A percentile compares a stretch with the other conserved stretches of the same genome.
Conservation (phyloP, 2,329 filamentous ascomycete genomes). For the Alternaria triticimaculans region DNA sequence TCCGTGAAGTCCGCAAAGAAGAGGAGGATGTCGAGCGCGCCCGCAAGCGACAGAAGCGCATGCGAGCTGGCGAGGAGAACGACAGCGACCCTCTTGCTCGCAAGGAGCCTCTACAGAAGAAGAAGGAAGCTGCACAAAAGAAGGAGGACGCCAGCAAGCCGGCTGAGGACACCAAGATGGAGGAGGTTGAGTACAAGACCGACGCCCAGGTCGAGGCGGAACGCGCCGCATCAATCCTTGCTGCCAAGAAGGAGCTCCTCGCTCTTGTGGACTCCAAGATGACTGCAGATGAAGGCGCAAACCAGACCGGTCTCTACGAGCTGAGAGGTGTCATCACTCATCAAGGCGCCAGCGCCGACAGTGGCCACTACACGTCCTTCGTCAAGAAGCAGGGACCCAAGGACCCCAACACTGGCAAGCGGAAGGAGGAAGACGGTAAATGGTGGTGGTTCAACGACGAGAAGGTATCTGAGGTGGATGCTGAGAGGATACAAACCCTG, state of each 20-base stretch:
- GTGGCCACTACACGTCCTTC: slow-evolving; percentile 96
- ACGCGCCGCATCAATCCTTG: slow-evolving; percentile 73
- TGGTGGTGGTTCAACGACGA: slow-evolving; percentile 99
- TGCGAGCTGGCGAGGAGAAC: slow-evolving; percentile 63
- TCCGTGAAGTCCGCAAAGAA: slow-evolving; percentile 93
- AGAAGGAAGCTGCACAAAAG: slow-evolving; percentile 55
- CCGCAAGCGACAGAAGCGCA: slow-evolving; percentile 86
- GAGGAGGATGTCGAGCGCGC: slow-evolving; percentile 91
- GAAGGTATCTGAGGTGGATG: slow-evolving; percentile 88
- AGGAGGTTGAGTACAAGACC: slow-evolving; percentile 81
- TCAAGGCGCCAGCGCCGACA: slow-evolving; percentile 95
- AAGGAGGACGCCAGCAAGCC: slow-evolving; percentile 61
- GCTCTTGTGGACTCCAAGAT: slow-evolving; percentile 77
- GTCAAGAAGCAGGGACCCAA: slow-evolving; percentile 85
- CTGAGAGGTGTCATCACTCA: slow-evolving; percentile 93
- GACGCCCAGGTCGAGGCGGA: slow-evolving; percentile 93
- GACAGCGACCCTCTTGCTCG: slow-evolving; percentile 51
- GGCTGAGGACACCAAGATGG: slow-evolving; percentile 70
- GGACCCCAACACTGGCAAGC: slow-evolving; percentile 77
- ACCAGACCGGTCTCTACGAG: slow-evolving; percentile 95
- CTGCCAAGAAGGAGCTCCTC: slow-evolving; percentile 87
- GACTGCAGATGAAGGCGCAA: slow-evolving; percentile 78
- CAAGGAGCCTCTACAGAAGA: slow-evolving; percentile 59
- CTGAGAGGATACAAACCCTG: slow-evolving; percentile 88
- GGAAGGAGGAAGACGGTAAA: slow-evolving; percentile 83